Conservation (phyloP, 2,329 filamentous ascomycete genomes). For the Pyricularia sp. region DNA sequence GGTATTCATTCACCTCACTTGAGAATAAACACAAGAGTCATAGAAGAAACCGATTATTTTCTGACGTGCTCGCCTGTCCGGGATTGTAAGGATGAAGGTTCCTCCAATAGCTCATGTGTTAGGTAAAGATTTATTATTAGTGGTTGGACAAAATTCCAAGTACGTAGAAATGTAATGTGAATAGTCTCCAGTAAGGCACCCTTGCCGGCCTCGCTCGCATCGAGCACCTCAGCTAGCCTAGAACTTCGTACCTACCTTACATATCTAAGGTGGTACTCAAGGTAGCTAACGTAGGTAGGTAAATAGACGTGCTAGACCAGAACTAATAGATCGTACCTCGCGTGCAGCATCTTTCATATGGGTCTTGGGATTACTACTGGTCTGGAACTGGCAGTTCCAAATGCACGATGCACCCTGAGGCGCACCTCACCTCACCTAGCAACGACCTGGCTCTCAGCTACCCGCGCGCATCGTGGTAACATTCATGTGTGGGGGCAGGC, state of each 20-base stretch:
- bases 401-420: not conserved
- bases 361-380: not conserved
- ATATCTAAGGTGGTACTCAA: too few species aligned
- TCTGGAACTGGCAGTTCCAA: not conserved
- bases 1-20: too few species aligned
- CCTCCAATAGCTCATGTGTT: not conserved
- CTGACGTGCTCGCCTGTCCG: not conserved
- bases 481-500: not conserved
- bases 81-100: not conserved
- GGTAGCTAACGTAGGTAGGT: too few species aligned
- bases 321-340: not conserved
- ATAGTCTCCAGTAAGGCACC: not conserved
- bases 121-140: not conserved
- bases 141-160: not conserved
- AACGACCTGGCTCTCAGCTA: not conserved
- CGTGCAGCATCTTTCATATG: not conserved
- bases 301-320: too few species aligned
- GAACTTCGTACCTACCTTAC: too few species aligned
- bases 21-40: not conserved
- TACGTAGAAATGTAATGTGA: not conserved
- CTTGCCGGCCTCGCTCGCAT: not conserved
- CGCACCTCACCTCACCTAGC: not conserved
- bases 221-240: not conserved
- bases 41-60: not conserved
- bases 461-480: too few species aligned